A percentile compares a stretch with the other conserved stretches of the same genome.
phyloP scores from a whole-genome alignment of 495 filamentous ascomycete genomes.

The Usnea hakonensis region DNA sequence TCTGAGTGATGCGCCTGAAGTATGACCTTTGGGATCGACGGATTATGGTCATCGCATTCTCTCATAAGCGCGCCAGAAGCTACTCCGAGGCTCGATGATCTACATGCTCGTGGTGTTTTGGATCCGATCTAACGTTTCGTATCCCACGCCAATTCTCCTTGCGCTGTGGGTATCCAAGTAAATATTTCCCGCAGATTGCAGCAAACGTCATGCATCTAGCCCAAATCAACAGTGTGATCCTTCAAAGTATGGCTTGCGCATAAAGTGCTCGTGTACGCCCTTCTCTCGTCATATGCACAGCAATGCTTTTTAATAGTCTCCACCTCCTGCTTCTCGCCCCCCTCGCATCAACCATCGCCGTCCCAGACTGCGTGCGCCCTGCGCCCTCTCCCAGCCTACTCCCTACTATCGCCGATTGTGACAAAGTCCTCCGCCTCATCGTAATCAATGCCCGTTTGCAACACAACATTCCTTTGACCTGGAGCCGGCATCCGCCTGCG shows the following conservation, averaged over 20 bases:
- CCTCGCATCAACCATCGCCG: background rate
- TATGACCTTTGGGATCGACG: no score
- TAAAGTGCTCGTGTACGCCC: background rate
- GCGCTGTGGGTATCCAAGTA: background rate
- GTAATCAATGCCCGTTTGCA: background rate
- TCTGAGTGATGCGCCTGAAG: no score
- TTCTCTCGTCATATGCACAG: background rate
- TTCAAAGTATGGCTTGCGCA: background rate
- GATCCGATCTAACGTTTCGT: background rate
- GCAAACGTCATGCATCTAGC: background rate
- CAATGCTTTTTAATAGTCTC: background rate
- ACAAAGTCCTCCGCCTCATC: background rate
- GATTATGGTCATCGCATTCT: no score
- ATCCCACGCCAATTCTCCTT: background rate
- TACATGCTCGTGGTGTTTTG: background rate
- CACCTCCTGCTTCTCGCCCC: background rate
- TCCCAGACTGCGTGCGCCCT: background rate
- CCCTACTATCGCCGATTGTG: background rate
- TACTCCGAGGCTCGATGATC: no score
- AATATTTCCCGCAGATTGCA: background rate
- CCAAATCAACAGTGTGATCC: no score
- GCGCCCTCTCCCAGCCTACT: background rate
- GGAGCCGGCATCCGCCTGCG: background rate
- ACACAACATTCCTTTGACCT: background rate
- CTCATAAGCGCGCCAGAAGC: no score